These are phyloP conservation scores for Auricularia cornea DNA, from an alignment of 768 basidiomycete species.

Conservation along the genomic window DNA sequence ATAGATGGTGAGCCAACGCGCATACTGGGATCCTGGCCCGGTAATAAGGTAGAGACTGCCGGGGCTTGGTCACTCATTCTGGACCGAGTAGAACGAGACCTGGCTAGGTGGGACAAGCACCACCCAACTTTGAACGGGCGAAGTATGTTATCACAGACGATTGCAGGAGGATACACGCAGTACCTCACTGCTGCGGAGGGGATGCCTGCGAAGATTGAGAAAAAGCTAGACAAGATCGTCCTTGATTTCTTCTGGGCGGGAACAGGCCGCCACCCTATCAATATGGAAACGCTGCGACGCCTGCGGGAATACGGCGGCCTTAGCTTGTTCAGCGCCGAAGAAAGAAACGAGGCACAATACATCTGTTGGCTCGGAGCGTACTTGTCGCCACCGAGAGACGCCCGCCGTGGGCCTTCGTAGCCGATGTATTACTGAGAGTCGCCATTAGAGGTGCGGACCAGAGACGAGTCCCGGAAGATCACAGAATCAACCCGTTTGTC, in stretches of 20 bases:
- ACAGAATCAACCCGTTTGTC: neutral
- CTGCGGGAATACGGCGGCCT: neutral
- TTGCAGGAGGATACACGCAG: conserved; percentile 25
- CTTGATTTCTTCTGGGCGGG: conserved; percentile 21
- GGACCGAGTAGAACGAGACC: conserved; percentile 17
- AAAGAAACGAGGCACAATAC: too few species aligned
- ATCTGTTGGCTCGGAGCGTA: neutral
- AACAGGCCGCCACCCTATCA: neutral
- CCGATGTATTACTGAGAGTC: neutral
- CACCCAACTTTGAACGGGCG: conserved; percentile 24
- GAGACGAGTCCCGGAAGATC: neutral
- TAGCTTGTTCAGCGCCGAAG: too few species aligned
- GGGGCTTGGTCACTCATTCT: conserved; percentile 20
- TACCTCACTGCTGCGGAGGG: conserved; percentile 28
- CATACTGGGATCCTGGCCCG: conserved; percentile 26
- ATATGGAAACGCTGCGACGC: neutral
- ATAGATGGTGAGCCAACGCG: conserved; percentile 21
- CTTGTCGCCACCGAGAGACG: too few species aligned
- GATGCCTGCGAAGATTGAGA: conserved; percentile 23
- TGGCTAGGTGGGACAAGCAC: conserved; percentile 19
- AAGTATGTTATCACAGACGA: conserved; percentile 18
- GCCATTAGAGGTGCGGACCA: neutral
- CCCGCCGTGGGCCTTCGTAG: neutral
- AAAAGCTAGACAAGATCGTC: conserved; percentile 14
- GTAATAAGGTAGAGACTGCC: conserved; percentile 17